Conservation (phyloP, 2,329 filamentous ascomycete genomes). For the Nemania bipapillata region DNA sequence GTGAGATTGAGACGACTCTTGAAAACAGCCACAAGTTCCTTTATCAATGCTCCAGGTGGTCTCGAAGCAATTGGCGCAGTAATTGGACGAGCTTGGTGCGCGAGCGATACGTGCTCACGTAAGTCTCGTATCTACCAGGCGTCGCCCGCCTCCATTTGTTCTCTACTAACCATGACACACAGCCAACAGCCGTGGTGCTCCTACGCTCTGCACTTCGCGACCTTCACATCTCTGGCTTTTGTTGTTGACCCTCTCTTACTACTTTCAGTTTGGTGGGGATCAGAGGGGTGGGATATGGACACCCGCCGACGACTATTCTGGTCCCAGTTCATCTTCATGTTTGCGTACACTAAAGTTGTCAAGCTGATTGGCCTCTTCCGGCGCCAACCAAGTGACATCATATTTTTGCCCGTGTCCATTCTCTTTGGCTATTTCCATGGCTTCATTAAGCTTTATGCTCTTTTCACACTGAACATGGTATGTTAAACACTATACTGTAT, state of each 20-base stretch:
- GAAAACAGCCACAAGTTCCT: conserved; percentile 90
- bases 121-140: conserved; percentile 60
- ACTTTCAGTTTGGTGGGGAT: conserved; percentile 74
- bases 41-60: conserved; percentile 93
- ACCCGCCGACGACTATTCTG: conserved; percentile 67
- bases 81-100: conserved; percentile 90
- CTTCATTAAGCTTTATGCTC: conserved; percentile 88
- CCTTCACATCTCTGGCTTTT: conserved; percentile 88
- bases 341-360: conserved; percentile 85
- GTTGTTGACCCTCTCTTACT: conserved; percentile 79
- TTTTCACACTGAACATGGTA: conserved; percentile 85
- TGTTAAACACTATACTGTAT: conserved; percentile 33
- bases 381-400: conserved; percentile 81
- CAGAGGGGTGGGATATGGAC: conserved; percentile 66
- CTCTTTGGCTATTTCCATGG: conserved; percentile 94
- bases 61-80: conserved; percentile 96
- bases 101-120: conserved; percentile 88
- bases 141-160: neutral
- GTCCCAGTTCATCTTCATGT: conserved; percentile 77
- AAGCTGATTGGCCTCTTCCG: conserved; percentile 89
- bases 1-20: conserved; percentile 90
- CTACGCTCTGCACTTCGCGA: conserved; percentile 92
- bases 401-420: conserved; percentile 85
- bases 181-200: conserved; percentile 94
- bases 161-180: conserved; percentile 32